Evolutionary conservation across 2,329 filamentous ascomycete genomes (phyloP).

Genomic region (Fusarium marasasianum): DNA sequence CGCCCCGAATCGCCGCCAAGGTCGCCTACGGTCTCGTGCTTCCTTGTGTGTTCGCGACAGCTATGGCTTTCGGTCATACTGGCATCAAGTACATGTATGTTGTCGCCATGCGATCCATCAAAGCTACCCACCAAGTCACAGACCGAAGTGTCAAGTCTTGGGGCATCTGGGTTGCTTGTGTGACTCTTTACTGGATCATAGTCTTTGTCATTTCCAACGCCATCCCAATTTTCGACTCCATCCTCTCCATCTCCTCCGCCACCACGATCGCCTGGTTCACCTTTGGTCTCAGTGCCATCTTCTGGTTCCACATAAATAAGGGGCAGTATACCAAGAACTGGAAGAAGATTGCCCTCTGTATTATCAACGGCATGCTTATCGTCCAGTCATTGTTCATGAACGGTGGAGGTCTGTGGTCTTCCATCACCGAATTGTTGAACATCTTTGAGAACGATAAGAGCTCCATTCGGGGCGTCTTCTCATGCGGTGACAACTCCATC

Average conservation of each 20-base stretch:
- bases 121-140: slow-evolving; percentile 46
- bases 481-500: slow-evolving; percentile 47
- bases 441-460: slow-evolving; percentile 41
- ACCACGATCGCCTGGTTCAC: slow-evolving; percentile 50
- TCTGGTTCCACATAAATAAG: slow-evolving; percentile 49
- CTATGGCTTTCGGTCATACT: slow-evolving; percentile 46
- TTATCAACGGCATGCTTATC: slow-evolving; percentile 44
- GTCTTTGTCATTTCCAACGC: slow-evolving; percentile 49
- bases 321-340: slow-evolving; percentile 29
- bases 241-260: slow-evolving; percentile 48
- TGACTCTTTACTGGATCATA: slow-evolving; percentile 45
- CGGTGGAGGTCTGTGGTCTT: slow-evolving; percentile 47
- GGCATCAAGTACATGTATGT: slow-evolving; percentile 49
- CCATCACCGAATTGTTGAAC: slow-evolving; percentile 43
- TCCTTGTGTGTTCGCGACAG: slow-evolving; percentile 45
- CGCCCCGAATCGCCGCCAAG: slow-evolving; percentile 45
- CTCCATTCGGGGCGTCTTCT: slow-evolving; percentile 44
- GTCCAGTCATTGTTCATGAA: slow-evolving; percentile 49
- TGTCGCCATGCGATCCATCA: slow-evolving; percentile 45
- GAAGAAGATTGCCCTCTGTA: slow-evolving; percentile 32
- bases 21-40: slow-evolving; percentile 46
- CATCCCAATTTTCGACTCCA: slow-evolving; percentile 50
- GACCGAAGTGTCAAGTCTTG: slow-evolving; percentile 47
- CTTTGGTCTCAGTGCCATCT: slow-evolving; percentile 47
- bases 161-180: slow-evolving; percentile 47